Evolutionary conservation across 192 early-diverging fungal species (phyloP).

Genomic region (Backusella mclennaniae): DNA sequence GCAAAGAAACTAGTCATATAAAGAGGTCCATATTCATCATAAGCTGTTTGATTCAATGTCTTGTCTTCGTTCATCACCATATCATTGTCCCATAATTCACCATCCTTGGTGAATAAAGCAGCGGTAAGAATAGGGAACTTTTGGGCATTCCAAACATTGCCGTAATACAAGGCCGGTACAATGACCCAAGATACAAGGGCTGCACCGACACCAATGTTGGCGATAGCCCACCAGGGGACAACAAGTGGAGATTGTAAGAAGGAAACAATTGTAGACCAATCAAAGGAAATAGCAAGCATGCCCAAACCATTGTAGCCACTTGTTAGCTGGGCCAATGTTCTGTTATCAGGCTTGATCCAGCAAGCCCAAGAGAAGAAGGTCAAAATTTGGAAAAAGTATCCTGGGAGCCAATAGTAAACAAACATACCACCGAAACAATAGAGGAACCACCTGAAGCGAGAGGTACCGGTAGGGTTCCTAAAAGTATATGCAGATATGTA

Average conservation of each 20-base stretch:
- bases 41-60: conserved; percentile 40
- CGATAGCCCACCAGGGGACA: conserved; percentile 43
- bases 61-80: conserved; percentile 34
- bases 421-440: conserved; percentile 47
- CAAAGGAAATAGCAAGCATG: conserved; percentile 54
- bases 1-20: conserved; percentile 49
- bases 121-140: conserved; percentile 42
- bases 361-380: conserved; percentile 49
- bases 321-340: conserved; percentile 41
- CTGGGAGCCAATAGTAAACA: conserved; percentile 60
- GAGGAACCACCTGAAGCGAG: conserved; percentile 60
- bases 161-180: conserved; percentile 48
- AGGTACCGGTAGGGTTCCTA: conserved; percentile 26
- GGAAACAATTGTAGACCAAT: conserved; percentile 51
- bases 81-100: conserved; percentile 32
- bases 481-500: neutral
- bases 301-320: conserved; percentile 49
- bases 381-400: conserved; percentile 47
- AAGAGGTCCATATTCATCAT: conserved; percentile 46
- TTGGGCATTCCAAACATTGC: conserved; percentile 47
- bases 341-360: conserved; percentile 48
- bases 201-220: conserved; percentile 50
- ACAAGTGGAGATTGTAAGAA: conserved; percentile 40
- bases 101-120: conserved; percentile 36
- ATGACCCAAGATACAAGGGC: conserved; percentile 51